Percentiles rank a stretch among this genome's conserved stretches.
phyloP scores from a whole-genome alignment of 345 rosid species.

The Turnera subulata region DNA sequence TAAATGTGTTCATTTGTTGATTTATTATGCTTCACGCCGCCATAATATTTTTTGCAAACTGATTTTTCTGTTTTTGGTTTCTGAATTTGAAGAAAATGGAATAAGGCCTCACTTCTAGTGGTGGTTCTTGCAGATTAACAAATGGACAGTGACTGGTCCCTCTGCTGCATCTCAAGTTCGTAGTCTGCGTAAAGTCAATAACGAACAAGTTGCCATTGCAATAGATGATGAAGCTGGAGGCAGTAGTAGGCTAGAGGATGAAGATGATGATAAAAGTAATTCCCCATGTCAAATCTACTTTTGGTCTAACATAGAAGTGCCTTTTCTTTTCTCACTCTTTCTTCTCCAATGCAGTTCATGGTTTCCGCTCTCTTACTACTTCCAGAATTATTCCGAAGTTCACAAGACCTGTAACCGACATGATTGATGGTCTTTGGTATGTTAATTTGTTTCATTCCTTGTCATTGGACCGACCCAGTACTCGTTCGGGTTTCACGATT shows the following conservation, averaged over 20 bases:
- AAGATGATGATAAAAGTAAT: conserved; percentile 91
- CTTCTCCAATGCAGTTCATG: conserved; percentile 52
- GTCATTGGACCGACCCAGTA: not conserved
- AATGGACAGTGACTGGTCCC: conserved; percentile 53
- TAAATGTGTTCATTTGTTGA: too few relatives aligned
- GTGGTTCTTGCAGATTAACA: conserved; percentile 52
- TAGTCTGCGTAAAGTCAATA: conserved; percentile 78
- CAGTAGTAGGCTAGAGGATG: conserved; percentile 60
- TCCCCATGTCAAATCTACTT: not conserved
- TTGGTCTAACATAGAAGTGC: not conserved
- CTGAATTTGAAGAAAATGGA: too few relatives aligned
- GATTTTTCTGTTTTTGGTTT: too few relatives aligned
- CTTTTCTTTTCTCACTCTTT: not conserved
- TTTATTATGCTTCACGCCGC: too few relatives aligned
- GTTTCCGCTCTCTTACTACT: conserved; percentile 85
- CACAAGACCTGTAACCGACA: conserved; percentile 72
- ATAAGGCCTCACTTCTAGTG: conserved; percentile 9
- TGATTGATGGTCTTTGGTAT: conserved; percentile 87
- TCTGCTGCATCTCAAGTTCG: conserved; percentile 74
- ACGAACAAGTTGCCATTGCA: conserved; percentile 84
- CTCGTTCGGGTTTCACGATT: not conserved
- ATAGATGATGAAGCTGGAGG: conserved; percentile 53
- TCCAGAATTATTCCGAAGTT: conserved; percentile 78
- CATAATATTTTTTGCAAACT: too few relatives aligned
- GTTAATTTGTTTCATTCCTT: conserved; percentile 13